Evolutionary conservation across 1,284 basidiomycete genomes (phyloP).

Genomic region (Exobasidium rhododendri): DNA sequence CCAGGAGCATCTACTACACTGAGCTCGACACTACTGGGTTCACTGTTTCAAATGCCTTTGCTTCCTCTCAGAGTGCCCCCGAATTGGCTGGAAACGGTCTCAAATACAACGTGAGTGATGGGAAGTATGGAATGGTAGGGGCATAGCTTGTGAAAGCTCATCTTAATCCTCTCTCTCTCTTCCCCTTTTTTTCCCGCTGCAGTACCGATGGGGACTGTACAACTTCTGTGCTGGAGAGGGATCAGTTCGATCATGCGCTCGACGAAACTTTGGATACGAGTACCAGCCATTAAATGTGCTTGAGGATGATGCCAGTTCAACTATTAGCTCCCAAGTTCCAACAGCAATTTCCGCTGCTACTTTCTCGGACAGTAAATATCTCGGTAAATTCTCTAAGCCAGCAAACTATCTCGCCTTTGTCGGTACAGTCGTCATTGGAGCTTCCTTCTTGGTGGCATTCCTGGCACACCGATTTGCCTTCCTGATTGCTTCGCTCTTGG

Average conservation of each 20-base stretch:
- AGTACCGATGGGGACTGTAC: slow-evolving; percentile 32
- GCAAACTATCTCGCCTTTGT: slow-evolving; percentile 49
- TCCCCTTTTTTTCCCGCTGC: slow-evolving; percentile 1
- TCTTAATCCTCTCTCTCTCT: too few relatives aligned
- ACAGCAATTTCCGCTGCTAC: slow-evolving; percentile 19
- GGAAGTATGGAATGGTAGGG: too few relatives aligned
- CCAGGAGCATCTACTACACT: slow-evolving; percentile 45
- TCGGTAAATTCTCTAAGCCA: slow-evolving; percentile 33
- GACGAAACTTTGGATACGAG: slow-evolving; percentile 31
- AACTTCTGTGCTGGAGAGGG: slow-evolving; percentile 35
- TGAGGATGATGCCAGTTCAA: slow-evolving; percentile 4
- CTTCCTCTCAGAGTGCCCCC: slow-evolving; percentile 23
- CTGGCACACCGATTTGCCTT: slow-evolving; percentile 45
- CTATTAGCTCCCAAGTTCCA: slow-evolving; percentile 21
- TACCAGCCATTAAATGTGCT: slow-evolving; percentile 30
- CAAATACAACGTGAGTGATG: slow-evolving; percentile 16
- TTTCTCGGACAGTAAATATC: slow-evolving; percentile 33
- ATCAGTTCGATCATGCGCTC: slow-evolving; percentile 16
- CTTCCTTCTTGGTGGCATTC: slow-evolving; percentile 43
- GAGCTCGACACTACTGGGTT: slow-evolving; percentile 26
- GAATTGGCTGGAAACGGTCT: slow-evolving; percentile 28
- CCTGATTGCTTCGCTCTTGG: slow-evolving; percentile 35
- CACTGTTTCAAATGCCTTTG: slow-evolving; percentile 27
- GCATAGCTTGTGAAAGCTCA: too few relatives aligned
- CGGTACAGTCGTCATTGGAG: slow-evolving; percentile 44